Percentiles rank a stretch among this genome's conserved stretches.
Conservation (phyloP, 2,329 filamentous ascomycete species). For the Diplodia sapinea region DNA sequence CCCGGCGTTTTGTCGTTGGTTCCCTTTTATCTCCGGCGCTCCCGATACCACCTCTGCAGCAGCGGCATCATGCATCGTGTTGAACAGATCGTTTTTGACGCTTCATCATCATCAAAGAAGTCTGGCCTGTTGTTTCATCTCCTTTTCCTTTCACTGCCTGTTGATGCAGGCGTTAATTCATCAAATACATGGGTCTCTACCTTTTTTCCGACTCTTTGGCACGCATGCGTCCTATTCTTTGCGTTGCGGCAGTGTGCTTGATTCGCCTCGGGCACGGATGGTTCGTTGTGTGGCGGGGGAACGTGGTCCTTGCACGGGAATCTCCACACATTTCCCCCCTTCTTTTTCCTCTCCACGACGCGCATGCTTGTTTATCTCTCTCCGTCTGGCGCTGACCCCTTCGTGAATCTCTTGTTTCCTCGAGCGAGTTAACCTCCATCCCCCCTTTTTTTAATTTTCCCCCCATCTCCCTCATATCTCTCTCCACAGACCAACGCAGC, state of each 20-base stretch:
- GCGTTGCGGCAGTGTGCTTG: conserved; percentile 2
- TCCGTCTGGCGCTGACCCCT: not conserved
- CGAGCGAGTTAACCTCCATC: not conserved
- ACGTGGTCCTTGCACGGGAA: not conserved
- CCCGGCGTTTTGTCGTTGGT: conserved; percentile 22
- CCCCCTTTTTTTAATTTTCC: not conserved
- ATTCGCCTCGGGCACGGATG: not conserved
- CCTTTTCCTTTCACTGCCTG: conserved; percentile 22
- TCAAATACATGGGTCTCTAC: conserved; percentile 27
- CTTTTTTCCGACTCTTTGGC: not conserved
- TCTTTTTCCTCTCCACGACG: not conserved
- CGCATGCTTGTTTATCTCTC: not conserved
- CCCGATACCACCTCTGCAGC: conserved; percentile 29
- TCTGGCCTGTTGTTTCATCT: conserved; percentile 17
- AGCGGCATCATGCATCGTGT: conserved; percentile 30
- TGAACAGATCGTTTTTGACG: conserved; percentile 16
- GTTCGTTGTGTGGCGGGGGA: not conserved
- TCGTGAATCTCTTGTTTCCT: not conserved
- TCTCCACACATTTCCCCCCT: not conserved
- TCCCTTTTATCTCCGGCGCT: conserved; percentile 28
- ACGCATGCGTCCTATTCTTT: conserved; percentile 4
- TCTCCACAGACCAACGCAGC: conserved; percentile 3
- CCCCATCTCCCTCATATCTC: not conserved
- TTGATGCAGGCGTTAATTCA: conserved; percentile 26
- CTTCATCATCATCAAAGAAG: conserved; percentile 21